These are phyloP conservation scores for Astrothelium subdiscretum DNA, from an alignment of 495 filamentous ascomycete genomes.

Conservation along the genomic window DNA sequence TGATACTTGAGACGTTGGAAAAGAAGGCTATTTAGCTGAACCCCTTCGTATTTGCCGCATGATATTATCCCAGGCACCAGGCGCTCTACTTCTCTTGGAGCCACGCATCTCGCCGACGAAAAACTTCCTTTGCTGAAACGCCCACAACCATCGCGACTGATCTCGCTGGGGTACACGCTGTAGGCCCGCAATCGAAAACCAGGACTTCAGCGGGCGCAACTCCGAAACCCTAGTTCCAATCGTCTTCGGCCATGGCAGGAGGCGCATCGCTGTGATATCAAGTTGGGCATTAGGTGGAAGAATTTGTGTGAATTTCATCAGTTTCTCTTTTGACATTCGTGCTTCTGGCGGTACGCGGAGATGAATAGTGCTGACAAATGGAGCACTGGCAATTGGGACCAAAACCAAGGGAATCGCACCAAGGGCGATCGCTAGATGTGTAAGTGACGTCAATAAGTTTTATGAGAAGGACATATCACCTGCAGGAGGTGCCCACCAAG, in stretches of 20 bases:
- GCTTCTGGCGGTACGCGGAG: conserved; percentile 18
- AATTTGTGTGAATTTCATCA: conserved; percentile 51
- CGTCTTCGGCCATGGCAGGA: conserved; percentile 42
- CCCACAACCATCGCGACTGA: neutral
- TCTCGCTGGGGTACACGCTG: neutral
- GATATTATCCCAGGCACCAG: neutral
- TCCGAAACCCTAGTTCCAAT: conserved; percentile 38
- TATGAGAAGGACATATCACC: conserved; percentile 26
- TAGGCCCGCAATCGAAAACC: neutral
- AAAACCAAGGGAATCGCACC: conserved; percentile 56
- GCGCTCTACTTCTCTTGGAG: neutral
- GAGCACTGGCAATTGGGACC: conserved; percentile 46
- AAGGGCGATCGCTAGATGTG: conserved; percentile 39
- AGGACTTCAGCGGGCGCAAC: conserved; percentile 25
- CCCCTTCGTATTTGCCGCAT: neutral
- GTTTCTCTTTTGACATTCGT: conserved; percentile 52
- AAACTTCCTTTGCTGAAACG: neutral
- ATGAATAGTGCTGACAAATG: conserved; percentile 19
- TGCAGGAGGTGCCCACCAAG: conserved; percentile 33
- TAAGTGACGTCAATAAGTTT: neutral
- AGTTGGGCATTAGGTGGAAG: conserved; percentile 53
- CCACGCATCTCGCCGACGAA: neutral
- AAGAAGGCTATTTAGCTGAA: neutral
- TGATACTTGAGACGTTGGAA: no score
- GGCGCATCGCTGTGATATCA: conserved; percentile 59